Evolutionary conservation across 352 stramenopile species (phyloP).

Genomic region (Globisporangium middletonii): DNA sequence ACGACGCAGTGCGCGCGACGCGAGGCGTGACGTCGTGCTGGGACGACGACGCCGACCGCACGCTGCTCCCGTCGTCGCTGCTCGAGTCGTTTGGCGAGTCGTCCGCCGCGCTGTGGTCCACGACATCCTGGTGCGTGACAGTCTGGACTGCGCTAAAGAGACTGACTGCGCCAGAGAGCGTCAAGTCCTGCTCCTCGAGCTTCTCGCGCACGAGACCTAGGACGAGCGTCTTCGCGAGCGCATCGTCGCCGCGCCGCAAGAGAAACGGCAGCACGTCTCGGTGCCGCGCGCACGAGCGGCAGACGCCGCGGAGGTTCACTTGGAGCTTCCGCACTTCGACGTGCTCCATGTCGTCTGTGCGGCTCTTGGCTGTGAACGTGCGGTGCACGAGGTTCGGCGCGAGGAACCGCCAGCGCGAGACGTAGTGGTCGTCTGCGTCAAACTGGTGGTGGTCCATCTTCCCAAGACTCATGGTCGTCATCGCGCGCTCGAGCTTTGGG

Average conservation of each 20-base stretch:
- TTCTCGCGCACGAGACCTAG: slow-evolving; percentile 45
- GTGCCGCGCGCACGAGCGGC: slow-evolving; percentile 49
- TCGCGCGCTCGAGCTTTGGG: slow-evolving; percentile 21
- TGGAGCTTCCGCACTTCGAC: slow-evolving; percentile 64
- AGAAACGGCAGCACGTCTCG: slow-evolving; percentile 65
- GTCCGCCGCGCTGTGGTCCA: slow-evolving; percentile 24
- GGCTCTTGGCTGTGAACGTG: slow-evolving; percentile 22
- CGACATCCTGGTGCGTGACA: slow-evolving; percentile 21
- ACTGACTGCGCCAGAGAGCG: slow-evolving; percentile 21
- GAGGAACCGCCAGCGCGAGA: slow-evolving; percentile 62
- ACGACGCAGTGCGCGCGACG: slow-evolving; percentile 11
- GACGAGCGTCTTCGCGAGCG: slow-evolving; percentile 39
- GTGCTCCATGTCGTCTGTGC: slow-evolving; percentile 16
- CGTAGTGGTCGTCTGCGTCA: slow-evolving; percentile 18
- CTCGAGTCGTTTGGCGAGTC: slow-evolving; percentile 30
- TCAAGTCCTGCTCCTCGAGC: slow-evolving; percentile 45
- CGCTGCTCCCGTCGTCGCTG: slow-evolving; percentile 25
- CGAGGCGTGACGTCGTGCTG: slow-evolving; percentile 4
- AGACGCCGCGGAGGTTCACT: slow-evolving; percentile 57
- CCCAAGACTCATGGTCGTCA: slow-evolving; percentile 21
- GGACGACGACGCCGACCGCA: slow-evolving; percentile 4
- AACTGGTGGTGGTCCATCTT: slow-evolving; percentile 31
- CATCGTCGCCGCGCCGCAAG: slow-evolving; percentile 41
- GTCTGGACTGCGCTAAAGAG: slow-evolving; percentile 47
- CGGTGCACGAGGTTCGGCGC: slow-evolving; percentile 54